phyloP scores from a whole-genome alignment of 768 basidiomycete genomes.

The Podaxis sp. region DNA sequence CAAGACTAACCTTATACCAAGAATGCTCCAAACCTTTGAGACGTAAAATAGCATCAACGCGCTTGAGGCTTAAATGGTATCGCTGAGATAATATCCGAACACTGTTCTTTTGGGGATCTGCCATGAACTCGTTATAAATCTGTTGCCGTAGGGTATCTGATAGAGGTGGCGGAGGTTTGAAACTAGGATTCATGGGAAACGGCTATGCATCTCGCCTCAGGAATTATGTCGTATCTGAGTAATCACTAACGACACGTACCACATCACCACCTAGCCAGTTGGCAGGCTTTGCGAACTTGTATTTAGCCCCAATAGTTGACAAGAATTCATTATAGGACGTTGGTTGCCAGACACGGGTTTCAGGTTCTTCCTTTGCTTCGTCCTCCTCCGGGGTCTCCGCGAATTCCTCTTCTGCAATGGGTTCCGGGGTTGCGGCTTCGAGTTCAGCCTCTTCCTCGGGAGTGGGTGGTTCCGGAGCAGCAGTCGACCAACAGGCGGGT shows the following conservation, averaged over 20 bases:
- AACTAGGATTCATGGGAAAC: constrained; percentile 83
- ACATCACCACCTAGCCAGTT: constrained; percentile 63
- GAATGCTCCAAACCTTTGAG: constrained; percentile 74
- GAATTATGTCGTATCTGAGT: constrained; percentile 6
- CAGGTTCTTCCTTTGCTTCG: background rate
- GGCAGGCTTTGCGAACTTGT: constrained; percentile 42
- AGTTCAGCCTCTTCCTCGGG: constrained; percentile 19
- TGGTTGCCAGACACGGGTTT: constrained; percentile 13
- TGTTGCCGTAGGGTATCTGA: constrained; percentile 55
- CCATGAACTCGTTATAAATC: constrained; percentile 62
- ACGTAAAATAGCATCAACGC: constrained; percentile 80
- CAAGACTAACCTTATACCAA: constrained; percentile 64
- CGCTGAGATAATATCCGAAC: constrained; percentile 59
- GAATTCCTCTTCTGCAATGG: constrained; percentile 14
- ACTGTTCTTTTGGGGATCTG: constrained; percentile 52
- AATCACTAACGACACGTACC: constrained; percentile 36
- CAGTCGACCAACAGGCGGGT: constrained; percentile 18
- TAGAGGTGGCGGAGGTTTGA: constrained; percentile 76
- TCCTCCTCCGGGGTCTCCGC: constrained; percentile 14
- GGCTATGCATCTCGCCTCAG: constrained; percentile 48
- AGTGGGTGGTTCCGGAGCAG: constrained; percentile 27
- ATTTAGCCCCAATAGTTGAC: constrained; percentile 38
- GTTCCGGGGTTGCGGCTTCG: constrained; percentile 18
- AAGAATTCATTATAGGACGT: constrained; percentile 41
- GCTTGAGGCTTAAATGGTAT: constrained; percentile 69